A percentile compares a stretch with the other conserved stretches of the same genome.
phyloP scores from a whole-genome alignment of 306 rosid genomes.

The Pachyrhizus erosus region DNA sequence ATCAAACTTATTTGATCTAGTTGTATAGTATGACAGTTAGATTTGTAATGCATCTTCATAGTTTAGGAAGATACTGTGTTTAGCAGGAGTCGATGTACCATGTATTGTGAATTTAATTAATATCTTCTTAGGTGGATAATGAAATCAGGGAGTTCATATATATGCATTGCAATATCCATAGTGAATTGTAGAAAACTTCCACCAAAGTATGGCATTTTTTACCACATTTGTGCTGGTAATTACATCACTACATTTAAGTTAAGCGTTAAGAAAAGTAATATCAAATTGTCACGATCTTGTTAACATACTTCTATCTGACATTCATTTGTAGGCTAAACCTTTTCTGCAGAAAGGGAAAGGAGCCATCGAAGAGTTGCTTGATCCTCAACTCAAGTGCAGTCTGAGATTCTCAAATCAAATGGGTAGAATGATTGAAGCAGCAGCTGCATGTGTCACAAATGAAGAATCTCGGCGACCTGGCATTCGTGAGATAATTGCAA shows the following conservation, averaged over 20 bases:
- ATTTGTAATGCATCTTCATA: conserved; percentile 1
- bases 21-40: not conserved
- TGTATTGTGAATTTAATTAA: not conserved
- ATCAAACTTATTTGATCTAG: conserved; percentile 3
- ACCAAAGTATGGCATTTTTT: not conserved
- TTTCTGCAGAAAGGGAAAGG: conserved; percentile 83
- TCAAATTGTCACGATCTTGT: conserved; percentile 10
- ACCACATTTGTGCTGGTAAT: not conserved
- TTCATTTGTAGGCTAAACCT: conserved; percentile 81
- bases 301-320: conserved; percentile 30
- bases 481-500: conserved; percentile 76
- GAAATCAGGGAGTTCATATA: conserved; percentile 18
- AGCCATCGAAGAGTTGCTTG: conserved; percentile 85
- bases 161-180: conserved; percentile 29
- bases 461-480: conserved; percentile 92
- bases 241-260: conserved; percentile 2
- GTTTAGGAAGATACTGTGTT: not conserved
- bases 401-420: conserved; percentile 71
- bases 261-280: not conserved
- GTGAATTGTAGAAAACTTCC: conserved; percentile 6
- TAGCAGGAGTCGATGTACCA: not conserved
- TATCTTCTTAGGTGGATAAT: conserved; percentile 15
- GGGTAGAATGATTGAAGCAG: conserved; percentile 81
- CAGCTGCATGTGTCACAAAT: conserved; percentile 77
- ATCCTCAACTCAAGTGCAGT: conserved; percentile 72